Percentiles rank a stretch among this genome's conserved stretches.
These are phyloP conservation scores for Arthromyces matolae DNA, from an alignment of 768 basidiomycete species.

Conservation along the genomic window DNA sequence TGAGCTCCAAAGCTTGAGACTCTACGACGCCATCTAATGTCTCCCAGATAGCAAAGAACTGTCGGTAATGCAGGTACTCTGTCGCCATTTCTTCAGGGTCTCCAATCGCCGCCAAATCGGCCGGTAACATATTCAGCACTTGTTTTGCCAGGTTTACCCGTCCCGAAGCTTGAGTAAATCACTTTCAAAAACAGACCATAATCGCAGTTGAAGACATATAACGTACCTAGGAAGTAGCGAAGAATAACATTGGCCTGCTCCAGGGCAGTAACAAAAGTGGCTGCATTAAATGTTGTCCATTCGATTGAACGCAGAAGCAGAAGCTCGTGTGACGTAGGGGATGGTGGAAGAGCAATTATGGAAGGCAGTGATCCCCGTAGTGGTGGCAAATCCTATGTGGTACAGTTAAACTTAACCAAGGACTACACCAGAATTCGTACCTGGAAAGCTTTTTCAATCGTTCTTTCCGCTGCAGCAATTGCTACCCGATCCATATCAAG, in stretches of 20 bases:
- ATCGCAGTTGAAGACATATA: neutral
- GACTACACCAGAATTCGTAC: conserved; percentile 29
- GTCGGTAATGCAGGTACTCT: conserved; percentile 75
- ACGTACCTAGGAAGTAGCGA: conserved; percentile 84
- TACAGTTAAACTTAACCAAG: neutral
- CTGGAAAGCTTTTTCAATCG: conserved; percentile 67
- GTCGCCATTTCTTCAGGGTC: conserved; percentile 69
- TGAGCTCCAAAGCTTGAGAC: conserved; percentile 53
- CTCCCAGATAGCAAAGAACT: conserved; percentile 78
- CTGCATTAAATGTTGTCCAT: conserved; percentile 80
- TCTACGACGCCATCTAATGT: conserved; percentile 58
- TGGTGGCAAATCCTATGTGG: conserved; percentile 44
- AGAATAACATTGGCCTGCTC: conserved; percentile 86
- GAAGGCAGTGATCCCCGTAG: conserved; percentile 58
- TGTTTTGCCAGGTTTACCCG: conserved; percentile 64
- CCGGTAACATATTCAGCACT: conserved; percentile 57
- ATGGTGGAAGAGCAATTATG: conserved; percentile 52
- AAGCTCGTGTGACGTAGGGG: conserved; percentile 54
- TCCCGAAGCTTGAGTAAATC: conserved; percentile 52
- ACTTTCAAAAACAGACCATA: neutral
- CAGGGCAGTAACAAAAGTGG: conserved; percentile 74
- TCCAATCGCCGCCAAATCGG: conserved; percentile 56
- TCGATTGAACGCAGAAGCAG: conserved; percentile 84
- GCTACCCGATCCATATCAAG: conserved; percentile 82
- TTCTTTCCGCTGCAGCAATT: conserved; percentile 71